Conservation (phyloP, 176 grass and related monocot species). For the Hordeum vulgare region DNA sequence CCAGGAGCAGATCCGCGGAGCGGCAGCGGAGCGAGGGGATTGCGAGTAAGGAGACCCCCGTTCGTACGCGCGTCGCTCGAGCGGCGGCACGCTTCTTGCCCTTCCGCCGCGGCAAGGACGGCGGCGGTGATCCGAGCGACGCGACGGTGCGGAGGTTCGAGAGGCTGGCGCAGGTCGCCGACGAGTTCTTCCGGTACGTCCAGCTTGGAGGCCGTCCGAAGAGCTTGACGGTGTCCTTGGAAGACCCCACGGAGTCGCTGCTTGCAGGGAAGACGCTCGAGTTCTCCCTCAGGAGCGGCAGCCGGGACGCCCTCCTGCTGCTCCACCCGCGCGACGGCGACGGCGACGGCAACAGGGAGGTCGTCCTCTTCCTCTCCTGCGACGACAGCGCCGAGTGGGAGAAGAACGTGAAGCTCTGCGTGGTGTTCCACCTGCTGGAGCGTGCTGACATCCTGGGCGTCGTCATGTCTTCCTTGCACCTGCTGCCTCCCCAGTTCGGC, state of each 20-base stretch:
- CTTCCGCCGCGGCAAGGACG: background rate
- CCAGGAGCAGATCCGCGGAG: background rate
- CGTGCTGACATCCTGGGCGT: background rate
- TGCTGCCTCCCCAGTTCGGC: constrained; percentile 4
- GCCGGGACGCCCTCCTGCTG: background rate
- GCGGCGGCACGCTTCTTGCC: background rate
- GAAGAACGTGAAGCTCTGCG: background rate
- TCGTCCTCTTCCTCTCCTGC: background rate
- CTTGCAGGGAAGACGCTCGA: background rate
- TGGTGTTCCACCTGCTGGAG: background rate
- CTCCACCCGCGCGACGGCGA: background rate
- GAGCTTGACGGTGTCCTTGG: background rate
- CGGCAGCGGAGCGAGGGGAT: background rate
- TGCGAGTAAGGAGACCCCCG: background rate
- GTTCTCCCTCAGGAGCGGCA: background rate
- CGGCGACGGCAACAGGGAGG: background rate
- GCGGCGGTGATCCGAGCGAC: background rate
- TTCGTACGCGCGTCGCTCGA: background rate
- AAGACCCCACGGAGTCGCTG: background rate
- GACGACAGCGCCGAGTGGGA: background rate
- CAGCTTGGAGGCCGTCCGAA: background rate
- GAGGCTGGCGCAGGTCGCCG: background rate
- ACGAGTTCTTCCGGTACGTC: background rate
- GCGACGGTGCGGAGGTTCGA: background rate
- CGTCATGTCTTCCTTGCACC: background rate